Percentiles rank a stretch among this genome's conserved stretches.
Conservation (phyloP, 371 early-diverging fungal genomes). For the Lichtheimia corymbifera region DNA sequence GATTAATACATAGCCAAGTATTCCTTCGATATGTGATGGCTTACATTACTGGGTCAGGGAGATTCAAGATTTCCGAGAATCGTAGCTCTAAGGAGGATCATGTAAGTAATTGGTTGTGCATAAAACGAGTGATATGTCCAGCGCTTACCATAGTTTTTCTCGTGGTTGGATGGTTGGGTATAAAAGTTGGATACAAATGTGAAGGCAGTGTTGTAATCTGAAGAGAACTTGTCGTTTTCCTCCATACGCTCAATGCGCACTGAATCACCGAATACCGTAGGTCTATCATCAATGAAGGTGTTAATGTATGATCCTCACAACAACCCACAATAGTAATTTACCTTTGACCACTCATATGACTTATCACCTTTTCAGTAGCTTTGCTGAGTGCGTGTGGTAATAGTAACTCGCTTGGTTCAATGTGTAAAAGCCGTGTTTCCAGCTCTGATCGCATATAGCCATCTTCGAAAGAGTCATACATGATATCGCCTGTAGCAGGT, state of each 20-base stretch:
- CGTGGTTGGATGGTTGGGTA: conserved; percentile 17
- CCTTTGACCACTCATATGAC: conserved; percentile 32
- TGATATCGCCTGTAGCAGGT: conserved; percentile 71
- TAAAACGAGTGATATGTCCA: neutral
- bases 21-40: neutral
- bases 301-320: neutral
- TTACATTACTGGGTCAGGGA: conserved; percentile 41
- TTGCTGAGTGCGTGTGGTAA: conserved; percentile 55
- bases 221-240: conserved; percentile 30
- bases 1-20: neutral
- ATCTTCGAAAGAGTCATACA: conserved; percentile 79
- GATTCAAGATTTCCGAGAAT: conserved; percentile 23
- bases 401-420: conserved; percentile 78
- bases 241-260: conserved; percentile 67
- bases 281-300: conserved; percentile 3
- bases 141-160: conserved; percentile 7
- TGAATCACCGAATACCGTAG: conserved; percentile 19
- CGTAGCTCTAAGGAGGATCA: conserved; percentile 4
- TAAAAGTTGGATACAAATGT: conserved; percentile 59
- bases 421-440: conserved; percentile 77
- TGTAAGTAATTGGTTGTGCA: too few species aligned
- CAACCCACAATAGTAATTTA: conserved; percentile 7
- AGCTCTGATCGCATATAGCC: conserved; percentile 68
- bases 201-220: conserved; percentile 53
- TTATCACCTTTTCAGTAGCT: conserved; percentile 58